These are phyloP conservation scores for Tricholoma terreum DNA, from an alignment of 768 basidiomycete species.

Conservation along the genomic window DNA sequence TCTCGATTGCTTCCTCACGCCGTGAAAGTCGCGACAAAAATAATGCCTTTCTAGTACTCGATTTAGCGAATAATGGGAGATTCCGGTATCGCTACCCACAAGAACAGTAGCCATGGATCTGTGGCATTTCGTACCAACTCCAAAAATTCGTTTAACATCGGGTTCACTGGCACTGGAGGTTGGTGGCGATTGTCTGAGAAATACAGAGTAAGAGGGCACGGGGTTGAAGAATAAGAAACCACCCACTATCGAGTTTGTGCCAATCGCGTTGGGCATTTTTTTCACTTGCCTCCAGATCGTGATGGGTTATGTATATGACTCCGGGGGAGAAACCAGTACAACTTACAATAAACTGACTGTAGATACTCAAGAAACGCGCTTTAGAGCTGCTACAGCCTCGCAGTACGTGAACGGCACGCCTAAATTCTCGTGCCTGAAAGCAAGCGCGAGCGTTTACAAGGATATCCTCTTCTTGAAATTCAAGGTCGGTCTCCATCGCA, in stretches of 20 bases:
- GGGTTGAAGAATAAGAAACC: background rate
- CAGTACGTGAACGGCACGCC: constrained; percentile 66
- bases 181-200: constrained; percentile 64
- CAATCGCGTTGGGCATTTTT: constrained; percentile 78
- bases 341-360: constrained; percentile 85
- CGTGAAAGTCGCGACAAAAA: constrained; percentile 77
- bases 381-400: constrained; percentile 65
- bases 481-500: constrained; percentile 42
- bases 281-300: constrained; percentile 65
- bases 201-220: constrained; percentile 2
- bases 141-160: constrained; percentile 54
- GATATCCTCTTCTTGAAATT: constrained; percentile 67
- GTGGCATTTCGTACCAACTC: constrained; percentile 51
- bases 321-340: constrained; percentile 4
- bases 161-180: constrained; percentile 63
- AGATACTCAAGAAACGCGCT: constrained; percentile 72
- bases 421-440: constrained; percentile 75
- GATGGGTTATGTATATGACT: background rate
- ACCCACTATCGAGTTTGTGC: constrained; percentile 78
- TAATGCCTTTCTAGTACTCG: constrained; percentile 64
- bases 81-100: constrained; percentile 36
- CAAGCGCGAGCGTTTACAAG: constrained; percentile 69
- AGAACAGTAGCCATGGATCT: constrained; percentile 82
- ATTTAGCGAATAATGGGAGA: constrained; percentile 5
- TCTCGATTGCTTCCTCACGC: constrained; percentile 85